phyloP scores from a whole-genome alignment of 2,329 filamentous ascomycete genomes.

The Diaporthe sp. region DNA sequence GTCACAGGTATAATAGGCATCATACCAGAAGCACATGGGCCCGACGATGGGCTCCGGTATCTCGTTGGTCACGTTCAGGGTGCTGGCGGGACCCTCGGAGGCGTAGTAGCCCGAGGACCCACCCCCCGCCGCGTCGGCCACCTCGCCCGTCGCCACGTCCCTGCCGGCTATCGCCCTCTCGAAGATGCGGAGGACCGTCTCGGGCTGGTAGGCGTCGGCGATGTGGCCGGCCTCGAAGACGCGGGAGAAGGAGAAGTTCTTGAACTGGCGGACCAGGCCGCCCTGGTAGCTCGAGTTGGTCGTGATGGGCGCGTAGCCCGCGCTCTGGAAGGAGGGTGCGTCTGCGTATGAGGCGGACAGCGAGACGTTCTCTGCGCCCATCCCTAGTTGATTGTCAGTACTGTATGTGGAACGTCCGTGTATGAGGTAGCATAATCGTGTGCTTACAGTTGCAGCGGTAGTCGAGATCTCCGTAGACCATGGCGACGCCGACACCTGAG shows the following conservation, averaged over 20 bases:
- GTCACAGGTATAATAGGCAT: slow-evolving; percentile 54
- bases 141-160: slow-evolving; percentile 68
- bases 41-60: slow-evolving; percentile 53
- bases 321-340: slow-evolving; percentile 58
- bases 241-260: slow-evolving; percentile 63
- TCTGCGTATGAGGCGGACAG: slow-evolving; percentile 59
- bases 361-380: slow-evolving; percentile 64
- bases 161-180: slow-evolving; percentile 60
- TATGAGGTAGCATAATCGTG: not conserved
- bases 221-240: slow-evolving; percentile 63
- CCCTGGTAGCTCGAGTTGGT: slow-evolving; percentile 59
- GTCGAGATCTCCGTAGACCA: slow-evolving; percentile 70
- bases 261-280: slow-evolving; percentile 61
- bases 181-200: slow-evolving; percentile 65
- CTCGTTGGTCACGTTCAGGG: slow-evolving; percentile 60
- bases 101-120: slow-evolving; percentile 45
- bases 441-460: slow-evolving; percentile 57
- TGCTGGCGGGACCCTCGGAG: slow-evolving; percentile 56
- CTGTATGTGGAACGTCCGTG: not conserved
- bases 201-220: slow-evolving; percentile 65
- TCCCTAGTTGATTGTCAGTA: slow-evolving; percentile 54
- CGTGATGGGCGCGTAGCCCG: slow-evolving; percentile 62
- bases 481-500: slow-evolving; percentile 64
- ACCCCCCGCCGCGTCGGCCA: slow-evolving; percentile 52
- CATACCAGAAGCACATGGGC: slow-evolving; percentile 61